Evolutionary conservation across 2,329 filamentous ascomycete genomes (phyloP).

Genomic region (Cylindrodendrum hubeiense): DNA sequence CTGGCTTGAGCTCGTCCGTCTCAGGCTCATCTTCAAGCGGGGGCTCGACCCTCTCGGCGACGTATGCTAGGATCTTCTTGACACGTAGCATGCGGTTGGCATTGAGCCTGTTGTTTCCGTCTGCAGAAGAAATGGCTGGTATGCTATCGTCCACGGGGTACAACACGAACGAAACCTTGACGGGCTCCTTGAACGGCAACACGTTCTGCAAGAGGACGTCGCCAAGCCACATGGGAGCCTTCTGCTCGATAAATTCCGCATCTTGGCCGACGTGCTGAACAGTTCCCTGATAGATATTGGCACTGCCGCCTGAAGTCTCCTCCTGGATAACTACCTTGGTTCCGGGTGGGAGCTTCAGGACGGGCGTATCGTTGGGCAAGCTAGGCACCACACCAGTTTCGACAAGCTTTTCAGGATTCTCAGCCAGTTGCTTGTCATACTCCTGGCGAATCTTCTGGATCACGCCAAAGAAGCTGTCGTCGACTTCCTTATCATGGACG

Average conservation of each 20-base stretch:
- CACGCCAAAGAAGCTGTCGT: slow-evolving; percentile 80
- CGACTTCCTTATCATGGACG: slow-evolving; percentile 77
- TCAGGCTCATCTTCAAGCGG: slow-evolving; percentile 71
- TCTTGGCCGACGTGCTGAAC: slow-evolving; percentile 83
- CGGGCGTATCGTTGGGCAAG: slow-evolving; percentile 79
- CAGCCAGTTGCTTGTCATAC: slow-evolving; percentile 76
- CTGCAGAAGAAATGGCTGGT: slow-evolving; percentile 78
- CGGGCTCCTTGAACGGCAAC: slow-evolving; percentile 87
- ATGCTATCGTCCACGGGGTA: slow-evolving; percentile 79
- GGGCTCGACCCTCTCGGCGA: slow-evolving; percentile 90
- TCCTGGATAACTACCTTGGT: slow-evolving; percentile 79
- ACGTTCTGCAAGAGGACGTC: slow-evolving; percentile 88
- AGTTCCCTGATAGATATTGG: slow-evolving; percentile 91
- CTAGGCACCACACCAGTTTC: slow-evolving; percentile 77
- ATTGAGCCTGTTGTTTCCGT: slow-evolving; percentile 91
- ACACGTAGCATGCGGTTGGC: slow-evolving; percentile 97
- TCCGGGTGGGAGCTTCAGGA: slow-evolving; percentile 77
- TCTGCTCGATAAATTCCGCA: slow-evolving; percentile 85
- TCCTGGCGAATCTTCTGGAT: slow-evolving; percentile 79
- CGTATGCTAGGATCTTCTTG: slow-evolving; percentile 92
- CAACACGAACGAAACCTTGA: slow-evolving; percentile 95
- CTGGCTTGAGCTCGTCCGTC: slow-evolving; percentile 75
- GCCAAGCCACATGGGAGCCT: slow-evolving; percentile 91
- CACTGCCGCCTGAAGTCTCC: slow-evolving; percentile 75
- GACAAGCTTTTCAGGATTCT: slow-evolving; percentile 65